Evolutionary conservation across 305 asterid species (phyloP).

Genomic region (Striga hermonthica): DNA sequence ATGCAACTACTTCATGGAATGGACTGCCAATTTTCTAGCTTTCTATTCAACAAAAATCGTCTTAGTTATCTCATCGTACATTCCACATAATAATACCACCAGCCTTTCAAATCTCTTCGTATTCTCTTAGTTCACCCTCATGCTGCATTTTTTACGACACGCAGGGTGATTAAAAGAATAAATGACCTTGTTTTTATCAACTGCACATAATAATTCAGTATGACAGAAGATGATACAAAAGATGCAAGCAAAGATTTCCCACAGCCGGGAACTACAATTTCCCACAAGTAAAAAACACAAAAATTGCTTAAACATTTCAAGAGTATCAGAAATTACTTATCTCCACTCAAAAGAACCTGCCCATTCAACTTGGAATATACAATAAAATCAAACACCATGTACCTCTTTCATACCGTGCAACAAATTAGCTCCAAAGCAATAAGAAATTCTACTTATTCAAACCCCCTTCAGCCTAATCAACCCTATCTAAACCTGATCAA

Average conservation of each 20-base stretch:
- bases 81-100: too few species aligned
- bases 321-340: constrained; percentile 43
- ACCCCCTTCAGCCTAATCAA: constrained; percentile 34
- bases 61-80: too few species aligned
- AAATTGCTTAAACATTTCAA: constrained; percentile 36
- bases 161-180: neutral
- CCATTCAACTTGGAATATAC: constrained; percentile 51
- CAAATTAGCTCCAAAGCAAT: constrained; percentile 35
- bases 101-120: too few species aligned
- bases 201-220: neutral
- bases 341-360: constrained; percentile 36
- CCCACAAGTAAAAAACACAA: constrained; percentile 8
- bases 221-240: neutral
- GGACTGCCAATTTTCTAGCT: too few species aligned
- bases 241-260: constrained; percentile 3
- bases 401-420: constrained; percentile 34
- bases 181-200: neutral
- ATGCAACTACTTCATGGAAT: too few species aligned
- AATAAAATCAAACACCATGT: constrained; percentile 37
- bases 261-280: constrained; percentile 17
- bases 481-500: constrained; percentile 31
- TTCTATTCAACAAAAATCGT: too few species aligned
- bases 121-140: neutral
- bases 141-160: neutral
- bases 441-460: constrained; percentile 45